phyloP scores from a whole-genome alignment of 441 rosid species.

The Gossypium schwendimanii region DNA sequence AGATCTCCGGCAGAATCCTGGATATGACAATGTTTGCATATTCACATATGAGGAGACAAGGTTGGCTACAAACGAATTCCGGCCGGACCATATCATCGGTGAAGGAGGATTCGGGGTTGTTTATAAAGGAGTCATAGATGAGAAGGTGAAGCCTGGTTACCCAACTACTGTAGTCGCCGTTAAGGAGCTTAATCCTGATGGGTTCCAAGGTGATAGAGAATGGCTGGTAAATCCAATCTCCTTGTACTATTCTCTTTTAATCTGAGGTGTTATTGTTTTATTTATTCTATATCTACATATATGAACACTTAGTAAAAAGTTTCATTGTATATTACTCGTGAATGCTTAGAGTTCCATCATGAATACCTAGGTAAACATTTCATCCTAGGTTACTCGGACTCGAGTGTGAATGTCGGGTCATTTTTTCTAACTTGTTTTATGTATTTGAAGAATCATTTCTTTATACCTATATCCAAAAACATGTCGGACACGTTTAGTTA shows the following conservation, averaged over 20 bases:
- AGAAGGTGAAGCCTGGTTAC: slow-evolving; percentile 53
- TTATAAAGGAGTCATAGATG: slow-evolving; percentile 77
- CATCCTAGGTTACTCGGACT: neutral
- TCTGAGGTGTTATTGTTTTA: neutral
- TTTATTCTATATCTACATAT: neutral
- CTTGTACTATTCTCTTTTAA: slow-evolving; percentile 13
- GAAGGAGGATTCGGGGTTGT: slow-evolving; percentile 97
- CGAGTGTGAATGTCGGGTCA: neutral
- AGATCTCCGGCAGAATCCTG: slow-evolving; percentile 69
- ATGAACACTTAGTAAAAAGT: neutral
- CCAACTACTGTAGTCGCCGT: slow-evolving; percentile 62
- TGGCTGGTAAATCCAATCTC: slow-evolving; percentile 66
- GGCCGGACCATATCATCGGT: slow-evolving; percentile 81
- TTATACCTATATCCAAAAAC: too few relatives aligned
- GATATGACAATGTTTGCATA: slow-evolving; percentile 63
- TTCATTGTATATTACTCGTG: neutral
- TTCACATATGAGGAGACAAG: slow-evolving; percentile 81
- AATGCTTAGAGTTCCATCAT: too few relatives aligned
- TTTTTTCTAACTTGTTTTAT: neutral
- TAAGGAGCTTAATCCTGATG: slow-evolving; percentile 48
- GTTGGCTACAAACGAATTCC: slow-evolving; percentile 72
- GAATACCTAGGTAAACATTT: neutral
- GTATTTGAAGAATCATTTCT: neutral
- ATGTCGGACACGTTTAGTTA: too few relatives aligned
- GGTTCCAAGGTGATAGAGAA: slow-evolving; percentile 87